phyloP scores from a whole-genome alignment of 495 filamentous ascomycete genomes.

The Podospora bellae-mahoneyi region DNA sequence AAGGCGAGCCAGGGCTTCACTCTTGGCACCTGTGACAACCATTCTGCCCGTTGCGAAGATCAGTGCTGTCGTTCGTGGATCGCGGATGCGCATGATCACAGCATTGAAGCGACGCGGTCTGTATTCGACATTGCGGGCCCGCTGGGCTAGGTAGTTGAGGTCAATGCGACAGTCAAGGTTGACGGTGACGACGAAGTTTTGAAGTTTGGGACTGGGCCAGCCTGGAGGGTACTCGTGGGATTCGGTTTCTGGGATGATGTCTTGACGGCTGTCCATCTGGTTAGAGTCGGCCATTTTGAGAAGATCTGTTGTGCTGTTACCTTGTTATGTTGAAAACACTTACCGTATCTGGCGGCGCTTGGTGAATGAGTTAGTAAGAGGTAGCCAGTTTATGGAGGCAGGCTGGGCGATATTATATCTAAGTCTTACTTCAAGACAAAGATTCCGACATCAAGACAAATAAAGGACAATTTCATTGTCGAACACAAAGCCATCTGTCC shows the following conservation, averaged over 20 bases:
- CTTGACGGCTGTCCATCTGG: neutral
- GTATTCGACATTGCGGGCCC: constrained; percentile 96
- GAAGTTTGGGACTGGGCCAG: constrained; percentile 23
- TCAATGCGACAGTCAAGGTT: constrained; percentile 93
- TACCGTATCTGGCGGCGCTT: neutral
- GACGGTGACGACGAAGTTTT: constrained; percentile 94
- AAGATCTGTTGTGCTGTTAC: neutral
- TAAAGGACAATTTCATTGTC: neutral
- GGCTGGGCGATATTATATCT: no score
- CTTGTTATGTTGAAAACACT: neutral
- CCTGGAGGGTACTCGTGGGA: constrained; percentile 9
- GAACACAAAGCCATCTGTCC: neutral
- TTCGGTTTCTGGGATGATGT: neutral
- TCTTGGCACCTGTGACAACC: constrained; percentile 96
- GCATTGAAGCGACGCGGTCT: constrained; percentile 96
- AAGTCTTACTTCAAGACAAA: no score
- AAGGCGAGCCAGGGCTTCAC: constrained; percentile 85
- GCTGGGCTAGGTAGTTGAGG: constrained; percentile 89
- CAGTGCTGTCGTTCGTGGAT: constrained; percentile 90
- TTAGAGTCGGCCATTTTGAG: neutral
- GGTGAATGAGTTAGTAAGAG: neutral
- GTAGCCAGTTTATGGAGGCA: neutral
- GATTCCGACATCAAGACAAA: no score
- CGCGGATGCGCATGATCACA: constrained; percentile 97
- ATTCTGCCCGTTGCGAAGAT: constrained; percentile 98